These are phyloP conservation scores for Trichoderma harzianum DNA, from an alignment of 2,329 filamentous ascomycete genomes.

Conservation along the genomic window DNA sequence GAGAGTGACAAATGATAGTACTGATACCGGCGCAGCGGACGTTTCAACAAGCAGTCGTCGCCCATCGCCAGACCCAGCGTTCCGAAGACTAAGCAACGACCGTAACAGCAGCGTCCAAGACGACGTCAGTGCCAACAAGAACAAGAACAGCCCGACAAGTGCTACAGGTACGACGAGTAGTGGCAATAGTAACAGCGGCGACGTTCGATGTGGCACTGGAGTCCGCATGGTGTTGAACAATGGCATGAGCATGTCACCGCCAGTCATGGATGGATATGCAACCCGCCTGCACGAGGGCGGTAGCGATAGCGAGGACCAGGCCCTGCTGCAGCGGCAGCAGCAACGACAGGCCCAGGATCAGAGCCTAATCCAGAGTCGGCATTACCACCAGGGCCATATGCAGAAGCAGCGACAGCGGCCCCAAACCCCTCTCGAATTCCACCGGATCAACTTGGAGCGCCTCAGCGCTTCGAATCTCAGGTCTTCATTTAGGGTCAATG, in stretches of 20 bases:
- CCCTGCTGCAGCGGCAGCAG: slow-evolving; percentile 32
- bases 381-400: slow-evolving; percentile 13
- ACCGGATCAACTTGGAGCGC: slow-evolving; percentile 34
- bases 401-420: slow-evolving; percentile 17
- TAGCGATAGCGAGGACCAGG: slow-evolving; percentile 35
- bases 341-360: slow-evolving; percentile 29
- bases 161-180: not conserved
- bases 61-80: not conserved
- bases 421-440: slow-evolving; percentile 27
- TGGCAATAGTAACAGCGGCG: not conserved
- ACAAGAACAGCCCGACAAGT: not conserved
- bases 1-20: slow-evolving; percentile 7
- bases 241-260: slow-evolving; percentile 45
- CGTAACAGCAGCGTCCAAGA: not conserved
- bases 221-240: slow-evolving; percentile 39
- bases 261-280: slow-evolving; percentile 42
- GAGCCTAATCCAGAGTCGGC: slow-evolving; percentile 20
- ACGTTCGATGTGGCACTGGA: slow-evolving; percentile 32
- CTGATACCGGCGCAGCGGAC: not conserved
- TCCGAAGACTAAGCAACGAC: not conserved
- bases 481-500: slow-evolving; percentile 33
- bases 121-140: not conserved
- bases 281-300: slow-evolving; percentile 36
- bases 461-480: slow-evolving; percentile 35
- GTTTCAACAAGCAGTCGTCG: not conserved